A percentile compares a stretch with the other conserved stretches of the same genome.
Evolutionary conservation across 305 asterid genomes (phyloP).

Genomic region (Striga hermonthica): DNA sequence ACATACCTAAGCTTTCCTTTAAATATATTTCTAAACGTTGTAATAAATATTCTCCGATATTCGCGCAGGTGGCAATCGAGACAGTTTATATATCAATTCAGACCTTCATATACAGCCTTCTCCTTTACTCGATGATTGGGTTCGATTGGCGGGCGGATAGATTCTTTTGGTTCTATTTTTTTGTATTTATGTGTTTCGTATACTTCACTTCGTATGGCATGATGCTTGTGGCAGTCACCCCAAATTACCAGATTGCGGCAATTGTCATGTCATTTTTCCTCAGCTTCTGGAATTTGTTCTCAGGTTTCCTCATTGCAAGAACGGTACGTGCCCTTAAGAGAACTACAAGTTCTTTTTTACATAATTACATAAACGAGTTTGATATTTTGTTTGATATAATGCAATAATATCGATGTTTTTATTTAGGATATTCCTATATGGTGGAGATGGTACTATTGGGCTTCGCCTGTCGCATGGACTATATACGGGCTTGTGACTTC

Average conservation of each 20-base stretch:
- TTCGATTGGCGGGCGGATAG: constrained; percentile 63
- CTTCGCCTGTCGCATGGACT: constrained; percentile 90
- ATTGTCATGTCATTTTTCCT: constrained; percentile 91
- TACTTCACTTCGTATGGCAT: constrained; percentile 88
- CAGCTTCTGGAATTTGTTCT: constrained; percentile 93
- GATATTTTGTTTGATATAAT: not conserved
- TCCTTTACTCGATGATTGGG: constrained; percentile 89
- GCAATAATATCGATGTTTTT: not conserved
- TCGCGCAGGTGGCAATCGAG: constrained; percentile 75
- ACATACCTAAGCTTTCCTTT: too few relatives aligned
- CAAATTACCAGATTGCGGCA: constrained; percentile 82
- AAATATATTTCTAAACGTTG: too few relatives aligned
- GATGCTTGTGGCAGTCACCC: constrained; percentile 98
- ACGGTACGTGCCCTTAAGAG: constrained; percentile 45
- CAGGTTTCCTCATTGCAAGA: constrained; percentile 83
- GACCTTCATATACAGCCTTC: constrained; percentile 64
- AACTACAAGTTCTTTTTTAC: too few relatives aligned
- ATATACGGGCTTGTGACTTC: constrained; percentile 83
- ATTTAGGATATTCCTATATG: constrained; percentile 85
- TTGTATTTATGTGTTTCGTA: constrained; percentile 72
- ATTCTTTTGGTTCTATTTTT: constrained; percentile 87
- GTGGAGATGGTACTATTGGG: constrained; percentile 99
- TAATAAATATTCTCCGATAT: constrained; percentile 1
- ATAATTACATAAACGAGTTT: not conserved
- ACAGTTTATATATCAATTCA: constrained; percentile 58